phyloP scores from a whole-genome alignment of 2,329 filamentous ascomycete species.

The Colletotrichum lindemuthianum region DNA sequence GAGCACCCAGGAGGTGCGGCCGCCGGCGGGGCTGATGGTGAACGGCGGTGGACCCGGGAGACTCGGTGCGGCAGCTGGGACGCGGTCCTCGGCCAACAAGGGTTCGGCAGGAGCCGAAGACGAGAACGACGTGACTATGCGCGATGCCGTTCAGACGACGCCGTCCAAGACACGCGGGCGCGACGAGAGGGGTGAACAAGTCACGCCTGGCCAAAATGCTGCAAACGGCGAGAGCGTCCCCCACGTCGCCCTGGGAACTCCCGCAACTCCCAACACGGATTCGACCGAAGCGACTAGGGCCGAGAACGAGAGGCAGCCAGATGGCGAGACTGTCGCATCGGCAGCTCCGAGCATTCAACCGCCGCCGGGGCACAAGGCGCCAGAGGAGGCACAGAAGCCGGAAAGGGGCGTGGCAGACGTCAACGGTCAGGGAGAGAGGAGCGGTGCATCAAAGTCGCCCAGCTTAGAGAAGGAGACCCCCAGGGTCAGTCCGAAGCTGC shows the following conservation, averaged over 20 bases:
- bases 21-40: constrained; percentile 16
- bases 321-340: too few relatives aligned
- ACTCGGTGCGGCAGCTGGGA: constrained; percentile 22
- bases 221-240: background rate
- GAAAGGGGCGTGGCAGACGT: background rate
- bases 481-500: constrained; percentile 16
- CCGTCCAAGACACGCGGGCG: background rate
- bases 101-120: background rate
- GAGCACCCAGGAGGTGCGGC: constrained; percentile 34
- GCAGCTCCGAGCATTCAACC: too few relatives aligned
- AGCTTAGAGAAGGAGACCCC: constrained; percentile 11
- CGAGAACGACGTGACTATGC: constrained; percentile 13
- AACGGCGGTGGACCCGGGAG: background rate
- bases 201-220: background rate
- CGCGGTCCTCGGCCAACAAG: constrained; percentile 23
- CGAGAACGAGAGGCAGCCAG: too few relatives aligned
- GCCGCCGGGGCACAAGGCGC: too few relatives aligned
- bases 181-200: background rate
- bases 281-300: background rate
- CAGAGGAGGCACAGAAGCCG: too few relatives aligned
- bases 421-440: constrained; percentile 1
- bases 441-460: constrained; percentile 10
- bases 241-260: constrained; percentile 12
- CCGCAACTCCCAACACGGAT: background rate
- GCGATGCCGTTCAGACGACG: constrained; percentile 9